Evolutionary conservation across 2,329 filamentous ascomycete genomes (phyloP), one percentile per base, ranked within the genome.

Genomic region (Botrytis sinoallii): DNA sequence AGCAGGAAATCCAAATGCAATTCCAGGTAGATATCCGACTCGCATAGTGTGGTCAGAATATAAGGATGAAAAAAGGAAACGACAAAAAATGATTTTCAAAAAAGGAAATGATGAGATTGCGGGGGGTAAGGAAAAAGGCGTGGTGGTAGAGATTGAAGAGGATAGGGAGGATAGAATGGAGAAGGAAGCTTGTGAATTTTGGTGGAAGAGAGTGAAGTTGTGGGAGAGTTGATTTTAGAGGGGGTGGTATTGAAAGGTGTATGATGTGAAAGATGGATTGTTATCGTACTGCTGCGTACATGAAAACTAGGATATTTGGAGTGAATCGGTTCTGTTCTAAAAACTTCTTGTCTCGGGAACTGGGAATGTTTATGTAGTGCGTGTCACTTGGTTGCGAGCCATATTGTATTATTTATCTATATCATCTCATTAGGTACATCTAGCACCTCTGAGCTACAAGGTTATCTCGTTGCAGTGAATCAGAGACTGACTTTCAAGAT

Each of bases 101-200:
- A 78, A 84, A 57, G 89, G 87, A 3, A 91, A 91, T 77, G 84
- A 89, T 76, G 88, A 91, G 82, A 80, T 76, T 78, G 83, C 75
- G 77, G 85, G 75, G 69, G 81, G 80, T 0, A 76, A 71, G 48
- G 79, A 79, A 35, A 78, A 73, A 18, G 89, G 87, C 1, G 79
- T 82, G 4, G 82, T 86, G 1, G 86, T 85, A 0, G 79, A 84
- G 72, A 81, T 85, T 71, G 75, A 81, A 69, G 66, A 68, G n/a
- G 66, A 68, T 57, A 68, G 48, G 66, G 32, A 25, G n/a, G 82
- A 87, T 83, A 35, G 80, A 6, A 82, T 83, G 74, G 86, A 88
- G 74, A 81, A 81, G 71, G 80, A 84, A 69, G 85, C 88, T 78
- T 89, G 87, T 77, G 80, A 82, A 20, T 92, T 89, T 79, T 92